Evolutionary conservation across 2,329 filamentous ascomycete genomes (phyloP).

Genomic region (Eutypa lata): DNA sequence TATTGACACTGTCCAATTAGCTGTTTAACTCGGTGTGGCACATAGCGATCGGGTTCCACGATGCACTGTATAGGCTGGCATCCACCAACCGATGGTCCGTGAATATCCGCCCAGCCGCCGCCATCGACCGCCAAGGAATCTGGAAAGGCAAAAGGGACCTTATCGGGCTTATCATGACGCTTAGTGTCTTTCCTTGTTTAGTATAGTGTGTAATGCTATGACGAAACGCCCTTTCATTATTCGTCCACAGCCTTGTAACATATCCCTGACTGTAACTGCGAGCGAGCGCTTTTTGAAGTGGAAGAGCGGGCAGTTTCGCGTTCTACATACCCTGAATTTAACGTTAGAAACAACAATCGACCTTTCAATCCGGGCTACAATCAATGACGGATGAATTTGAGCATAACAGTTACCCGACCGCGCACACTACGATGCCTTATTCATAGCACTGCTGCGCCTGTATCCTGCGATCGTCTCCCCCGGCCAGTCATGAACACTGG

Average conservation of each 20-base stretch:
- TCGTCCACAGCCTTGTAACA: background rate
- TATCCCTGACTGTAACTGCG: background rate
- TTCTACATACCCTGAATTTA: background rate
- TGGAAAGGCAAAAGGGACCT: background rate
- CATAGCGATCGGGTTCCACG: background rate
- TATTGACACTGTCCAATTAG: background rate
- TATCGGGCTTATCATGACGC: background rate
- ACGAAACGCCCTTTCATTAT: background rate
- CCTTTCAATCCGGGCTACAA: background rate
- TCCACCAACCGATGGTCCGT: background rate
- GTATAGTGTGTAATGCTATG: background rate
- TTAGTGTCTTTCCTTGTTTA: background rate
- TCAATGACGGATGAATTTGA: constrained; percentile 11
- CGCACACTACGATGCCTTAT: constrained; percentile 22
- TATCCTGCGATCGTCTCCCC: constrained; percentile 17
- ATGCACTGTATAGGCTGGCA: background rate
- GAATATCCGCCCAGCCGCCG: too few relatives aligned
- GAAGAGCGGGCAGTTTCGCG: background rate
- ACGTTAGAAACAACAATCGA: too few relatives aligned
- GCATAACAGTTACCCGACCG: constrained; percentile 4
- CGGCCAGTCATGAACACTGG: constrained; percentile 38
- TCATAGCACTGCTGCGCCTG: constrained; percentile 18
- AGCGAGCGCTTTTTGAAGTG: background rate
- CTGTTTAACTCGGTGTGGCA: background rate
- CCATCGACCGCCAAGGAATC: too few relatives aligned